Conservation (phyloP, 805 yeast species). For the Spathaspora boniae region DNA sequence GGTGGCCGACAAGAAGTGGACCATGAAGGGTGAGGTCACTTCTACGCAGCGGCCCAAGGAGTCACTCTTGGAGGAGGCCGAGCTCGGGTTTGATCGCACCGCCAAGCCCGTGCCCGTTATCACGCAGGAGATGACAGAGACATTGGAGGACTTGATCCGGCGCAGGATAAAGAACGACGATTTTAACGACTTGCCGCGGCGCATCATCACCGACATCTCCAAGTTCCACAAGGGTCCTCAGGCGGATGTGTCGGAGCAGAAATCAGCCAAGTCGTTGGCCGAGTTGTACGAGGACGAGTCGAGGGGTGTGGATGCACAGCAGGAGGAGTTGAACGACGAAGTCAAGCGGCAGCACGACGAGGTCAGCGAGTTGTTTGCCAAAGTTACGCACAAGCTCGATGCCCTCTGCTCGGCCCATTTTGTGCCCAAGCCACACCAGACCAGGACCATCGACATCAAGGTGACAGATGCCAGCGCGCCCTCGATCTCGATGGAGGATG, state of each 20-base stretch:
- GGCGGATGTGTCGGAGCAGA: constrained; percentile 75
- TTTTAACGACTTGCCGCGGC: constrained; percentile 81
- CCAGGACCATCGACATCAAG: constrained; percentile 70
- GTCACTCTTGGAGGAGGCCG: constrained; percentile 58
- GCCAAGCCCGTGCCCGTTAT: constrained; percentile 95
- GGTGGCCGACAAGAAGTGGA: constrained; percentile 89
- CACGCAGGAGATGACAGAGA: constrained; percentile 82
- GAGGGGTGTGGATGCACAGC: constrained; percentile 36
- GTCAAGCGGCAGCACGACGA: constrained; percentile 74
- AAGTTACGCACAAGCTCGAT: constrained; percentile 70
- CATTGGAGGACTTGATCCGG: constrained; percentile 84
- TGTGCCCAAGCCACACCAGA: constrained; percentile 82
- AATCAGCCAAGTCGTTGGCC: constrained; percentile 84
- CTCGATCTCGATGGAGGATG: constrained; percentile 89
- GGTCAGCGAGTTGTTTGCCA: constrained; percentile 60
- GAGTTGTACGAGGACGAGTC: constrained; percentile 89
- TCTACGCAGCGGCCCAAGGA: constrained; percentile 81
- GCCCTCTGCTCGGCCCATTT: constrained; percentile 92
- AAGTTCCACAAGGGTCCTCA: constrained; percentile 46
- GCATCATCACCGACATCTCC: constrained; percentile 64
- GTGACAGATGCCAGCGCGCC: constrained; percentile 57
- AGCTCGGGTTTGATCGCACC: constrained; percentile 84
- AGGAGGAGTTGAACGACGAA: constrained; percentile 57
- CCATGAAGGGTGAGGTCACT: constrained; percentile 87
- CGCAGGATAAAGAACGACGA: constrained; percentile 70